Evolutionary conservation across 169 alveolate species (phyloP).

Genomic region (Plasmodium falciparum): DNA sequence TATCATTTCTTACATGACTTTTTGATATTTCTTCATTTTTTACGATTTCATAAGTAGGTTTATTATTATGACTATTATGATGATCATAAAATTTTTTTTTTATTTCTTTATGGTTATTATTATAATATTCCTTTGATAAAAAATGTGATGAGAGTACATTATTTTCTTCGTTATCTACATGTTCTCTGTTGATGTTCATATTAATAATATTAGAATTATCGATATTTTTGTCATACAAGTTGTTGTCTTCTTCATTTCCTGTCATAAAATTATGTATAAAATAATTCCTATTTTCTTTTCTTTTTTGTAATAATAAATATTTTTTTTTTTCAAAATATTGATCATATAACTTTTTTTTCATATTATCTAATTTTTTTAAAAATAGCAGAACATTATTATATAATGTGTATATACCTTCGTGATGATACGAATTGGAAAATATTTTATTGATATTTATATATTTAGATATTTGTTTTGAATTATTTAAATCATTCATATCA

Average conservation of each 20-base stretch:
- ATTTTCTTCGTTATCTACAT: neutral
- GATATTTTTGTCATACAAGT: neutral
- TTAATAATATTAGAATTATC: neutral
- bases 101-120: neutral
- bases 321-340: conserved; percentile 21
- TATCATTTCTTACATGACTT: no score
- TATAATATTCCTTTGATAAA: neutral
- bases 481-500: neutral
- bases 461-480: conserved; percentile 5
- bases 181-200: neutral
- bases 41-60: neutral
- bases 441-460: neutral
- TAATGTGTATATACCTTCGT: conserved; percentile 14
- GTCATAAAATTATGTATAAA: neutral
- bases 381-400: conserved; percentile 16
- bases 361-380: conserved; percentile 19
- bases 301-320: neutral
- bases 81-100: neutral
- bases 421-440: conserved; percentile 20
- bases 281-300: conserved; percentile 3
- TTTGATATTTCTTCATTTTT: neutral
- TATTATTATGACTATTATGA: neutral
- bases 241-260: neutral
- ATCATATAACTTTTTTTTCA: conserved; percentile 19
- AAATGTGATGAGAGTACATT: neutral